Evolutionary conservation across 2,329 filamentous ascomycete genomes (phyloP).

Genomic region (Ceratocystis lukuohia): DNA sequence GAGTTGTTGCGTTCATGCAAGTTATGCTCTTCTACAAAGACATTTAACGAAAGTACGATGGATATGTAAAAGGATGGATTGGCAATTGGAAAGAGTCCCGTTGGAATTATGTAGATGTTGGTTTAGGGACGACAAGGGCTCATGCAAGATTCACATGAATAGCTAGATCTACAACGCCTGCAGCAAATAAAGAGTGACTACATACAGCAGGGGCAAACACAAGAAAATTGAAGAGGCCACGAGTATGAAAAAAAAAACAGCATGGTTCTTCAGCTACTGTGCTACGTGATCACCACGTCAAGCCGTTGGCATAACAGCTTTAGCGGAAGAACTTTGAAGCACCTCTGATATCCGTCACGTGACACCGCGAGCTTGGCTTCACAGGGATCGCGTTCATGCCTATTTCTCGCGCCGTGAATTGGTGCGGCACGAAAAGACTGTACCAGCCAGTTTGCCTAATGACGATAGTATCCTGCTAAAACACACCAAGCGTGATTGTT

Average conservation of each 20-base stretch:
- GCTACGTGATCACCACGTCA: not conserved
- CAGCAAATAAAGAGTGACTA: not conserved
- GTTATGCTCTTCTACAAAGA: not conserved
- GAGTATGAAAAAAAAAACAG: not conserved
- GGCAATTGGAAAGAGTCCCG: no score
- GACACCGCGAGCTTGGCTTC: slow-evolving; percentile 15
- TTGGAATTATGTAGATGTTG: no score
- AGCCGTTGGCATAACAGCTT: no score
- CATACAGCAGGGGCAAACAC: not conserved
- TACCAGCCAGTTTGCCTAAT: not conserved
- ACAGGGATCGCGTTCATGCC: slow-evolving; percentile 12
- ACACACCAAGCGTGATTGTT: not conserved
- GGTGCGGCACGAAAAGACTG: not conserved
- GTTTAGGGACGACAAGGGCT: no score
- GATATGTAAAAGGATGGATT: no score
- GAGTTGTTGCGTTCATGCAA: not conserved
- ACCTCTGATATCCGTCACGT: slow-evolving; percentile 6
- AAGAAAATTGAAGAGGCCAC: not conserved
- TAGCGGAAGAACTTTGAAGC: not conserved
- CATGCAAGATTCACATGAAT: no score
- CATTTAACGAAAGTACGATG: no score
- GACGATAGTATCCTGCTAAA: not conserved
- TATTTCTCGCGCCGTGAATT: not conserved
- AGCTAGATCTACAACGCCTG: not conserved
- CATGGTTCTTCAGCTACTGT: no score